phyloP scores from a whole-genome alignment of 2,329 filamentous ascomycete species.

The Nemania sp. region DNA sequence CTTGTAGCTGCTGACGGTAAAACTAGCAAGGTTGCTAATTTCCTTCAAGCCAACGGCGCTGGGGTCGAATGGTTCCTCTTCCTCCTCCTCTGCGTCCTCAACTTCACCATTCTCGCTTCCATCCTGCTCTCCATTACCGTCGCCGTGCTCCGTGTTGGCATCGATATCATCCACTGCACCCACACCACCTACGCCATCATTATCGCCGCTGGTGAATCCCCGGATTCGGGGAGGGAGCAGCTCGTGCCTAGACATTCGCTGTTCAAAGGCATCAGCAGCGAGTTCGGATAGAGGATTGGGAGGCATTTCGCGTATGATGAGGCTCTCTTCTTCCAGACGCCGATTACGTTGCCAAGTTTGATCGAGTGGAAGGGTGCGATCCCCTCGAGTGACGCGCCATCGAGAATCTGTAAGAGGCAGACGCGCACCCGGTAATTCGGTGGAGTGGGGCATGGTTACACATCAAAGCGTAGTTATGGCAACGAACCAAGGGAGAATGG shows the following conservation, averaged over 20 bases:
- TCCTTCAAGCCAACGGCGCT: slow-evolving; percentile 70
- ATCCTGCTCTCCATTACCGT: slow-evolving; percentile 37
- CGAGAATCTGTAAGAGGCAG: not conserved
- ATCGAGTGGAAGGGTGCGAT: not conserved
- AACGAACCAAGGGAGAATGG: not conserved
- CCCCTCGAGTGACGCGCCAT: slow-evolving; percentile 15
- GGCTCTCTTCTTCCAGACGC: slow-evolving; percentile 8
- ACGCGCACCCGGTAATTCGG: not conserved
- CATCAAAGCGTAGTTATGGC: not conserved
- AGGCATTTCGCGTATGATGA: not conserved
- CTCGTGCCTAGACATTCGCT: not conserved
- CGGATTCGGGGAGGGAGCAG: slow-evolving; percentile 5
- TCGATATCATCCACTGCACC: slow-evolving; percentile 36
- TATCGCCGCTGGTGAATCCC: slow-evolving; percentile 13
- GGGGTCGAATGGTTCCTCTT: slow-evolving; percentile 53
- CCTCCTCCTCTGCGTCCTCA: slow-evolving; percentile 47
- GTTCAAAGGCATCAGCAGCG: slow-evolving; percentile 21
- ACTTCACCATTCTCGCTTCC: slow-evolving; percentile 34
- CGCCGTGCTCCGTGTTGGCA: slow-evolving; percentile 37
- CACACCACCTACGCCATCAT: slow-evolving; percentile 39
- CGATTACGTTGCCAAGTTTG: slow-evolving; percentile 1
- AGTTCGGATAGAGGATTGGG: slow-evolving; percentile 15
- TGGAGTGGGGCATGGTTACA: not conserved
- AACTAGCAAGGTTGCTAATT: slow-evolving; percentile 81
- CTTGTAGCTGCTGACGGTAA: slow-evolving; percentile 82